Base-by-base conservation (phyloP, 331 rosid genomes). In the Pyrus hybrid region DNA sequence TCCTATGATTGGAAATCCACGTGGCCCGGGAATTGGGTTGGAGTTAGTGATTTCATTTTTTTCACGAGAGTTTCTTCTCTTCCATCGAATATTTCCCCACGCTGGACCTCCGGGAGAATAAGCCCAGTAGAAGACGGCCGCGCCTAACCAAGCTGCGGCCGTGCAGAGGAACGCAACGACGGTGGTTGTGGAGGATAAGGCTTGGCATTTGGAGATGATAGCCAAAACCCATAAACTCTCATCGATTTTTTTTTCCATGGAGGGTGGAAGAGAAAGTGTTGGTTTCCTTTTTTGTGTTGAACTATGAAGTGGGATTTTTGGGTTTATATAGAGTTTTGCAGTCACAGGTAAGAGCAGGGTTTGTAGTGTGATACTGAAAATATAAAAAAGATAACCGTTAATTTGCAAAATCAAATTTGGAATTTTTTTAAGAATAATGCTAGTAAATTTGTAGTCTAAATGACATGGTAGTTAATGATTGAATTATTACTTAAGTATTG, bases 91-190 rank as follows among this genome's bases (percentile, higher is more conserved):
- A 13, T 13, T 75, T 63, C 84, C 84, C 84, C 84, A 80, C 6
- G 80, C 80, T 7, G 80, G 77, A 45, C 84, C 84, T 28, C 84
- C 84, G 1, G 84, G 80, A 57, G 35, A 53, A 0, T 65, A 73
- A 2, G 65, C 69, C 84, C 84, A 80, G 80, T 63, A 76, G 69
- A 64, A 32, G 16, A 76, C 1, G 21, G 84, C 47, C 23, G 72
- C 67, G 25, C 33, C 30, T 3, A 70, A 20, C 77, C 77, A 76
- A 13, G 29, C 56, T 51, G 49, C 23, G 26, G 51, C 77, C n/a
- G 32, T n/a, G 32, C 57, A 11, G 65, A 80, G 17, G 33, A 70
- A 14, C 9, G 32, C 20, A 3, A 63, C 5, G 61, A 80, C 63
- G 14, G 63, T 70, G 35, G 72, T 70, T 5, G 8, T 58, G 73